phyloP scores from a whole-genome alignment of 352 stramenopile species.

The Plasmopara viticola region DNA sequence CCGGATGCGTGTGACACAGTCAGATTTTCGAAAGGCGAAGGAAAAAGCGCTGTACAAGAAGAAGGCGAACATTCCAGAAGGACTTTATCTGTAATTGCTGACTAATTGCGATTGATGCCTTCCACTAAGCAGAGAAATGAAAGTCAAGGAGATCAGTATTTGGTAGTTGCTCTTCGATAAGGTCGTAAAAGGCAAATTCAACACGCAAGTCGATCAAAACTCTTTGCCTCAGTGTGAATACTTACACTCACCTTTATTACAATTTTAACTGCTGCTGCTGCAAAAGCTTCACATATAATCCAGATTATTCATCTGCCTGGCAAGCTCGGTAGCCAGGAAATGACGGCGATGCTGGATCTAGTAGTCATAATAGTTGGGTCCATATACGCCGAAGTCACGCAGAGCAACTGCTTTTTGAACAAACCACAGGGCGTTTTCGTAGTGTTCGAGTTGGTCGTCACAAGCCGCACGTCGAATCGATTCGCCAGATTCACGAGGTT shows the following conservation, averaged over 20 bases:
- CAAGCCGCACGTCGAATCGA: constrained; percentile 50
- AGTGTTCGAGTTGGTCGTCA: constrained; percentile 4
- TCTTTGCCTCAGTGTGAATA: constrained; percentile 7
- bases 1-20: constrained; percentile 99
- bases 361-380: constrained; percentile 12
- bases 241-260: neutral
- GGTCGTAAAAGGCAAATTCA: constrained; percentile 16
- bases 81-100: constrained; percentile 94
- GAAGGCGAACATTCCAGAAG: constrained; percentile 99
- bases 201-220: constrained; percentile 21
- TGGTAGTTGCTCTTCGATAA: constrained; percentile 9
- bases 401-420: constrained; percentile 17
- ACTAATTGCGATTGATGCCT: constrained; percentile 18
- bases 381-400: constrained; percentile 9
- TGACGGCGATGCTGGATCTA: constrained; percentile 20
- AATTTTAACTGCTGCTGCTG: constrained; percentile 8
- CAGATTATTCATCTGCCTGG: constrained; percentile 13
- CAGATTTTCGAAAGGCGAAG: constrained; percentile 99
- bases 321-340: constrained; percentile 31
- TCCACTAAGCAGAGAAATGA: constrained; percentile 6
- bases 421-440: constrained; percentile 14
- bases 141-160: neutral
- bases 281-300: constrained; percentile 6
- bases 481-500: constrained; percentile 26
- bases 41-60: constrained; percentile 99